Base-by-base conservation (phyloP, 768 basidiomycete species). In the Hypholoma fasciculare region DNA sequence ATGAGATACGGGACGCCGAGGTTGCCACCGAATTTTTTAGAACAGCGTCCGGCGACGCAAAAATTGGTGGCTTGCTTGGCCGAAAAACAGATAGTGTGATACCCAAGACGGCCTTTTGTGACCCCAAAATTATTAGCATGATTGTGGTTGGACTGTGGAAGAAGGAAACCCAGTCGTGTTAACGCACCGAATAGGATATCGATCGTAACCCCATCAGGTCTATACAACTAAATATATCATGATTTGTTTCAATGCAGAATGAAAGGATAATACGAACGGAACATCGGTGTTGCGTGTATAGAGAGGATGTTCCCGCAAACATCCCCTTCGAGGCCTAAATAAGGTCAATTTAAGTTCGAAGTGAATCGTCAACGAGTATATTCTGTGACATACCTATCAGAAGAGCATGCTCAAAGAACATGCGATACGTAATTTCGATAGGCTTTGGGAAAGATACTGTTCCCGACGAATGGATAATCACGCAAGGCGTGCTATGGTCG, bases 381-480 rank as follows among this genome's bases (percentile, higher is more conserved):
- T 20, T 9, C 6, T 20, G 5, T 2, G 47, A 30, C 55, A 14
- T 30, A 56, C 55, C 12, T 6, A 49, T 16, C n/a, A 38, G 38
- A 17, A 20, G 38, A 8, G 46, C 47, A 30, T 49, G 49, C 27
- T 56, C 34, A 26, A 49, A 50, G 40, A 56, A 49, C 55, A 56
- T 56, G 2, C 34, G 5, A 30, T 56, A 49, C 13, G 47, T 43
- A 4, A 56, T 19, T 19, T 13, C 27, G 14, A 56, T 56, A 12
- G 55, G 55, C 17, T 56, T 56, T 3, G 55, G 55, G 23, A 56
- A 50, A 1, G 55, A 56, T 2, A 50, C 40, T 2, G 55, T 56
- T 16, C 55, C 55, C 7, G 55, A 56, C 12, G 55, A 56, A 40
- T 56, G 55, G 16, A 50, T 49, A 14, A 56, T 56, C 9, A 56